phyloP scores from a whole-genome alignment of 768 basidiomycete species.

The Amanita inopinata region DNA sequence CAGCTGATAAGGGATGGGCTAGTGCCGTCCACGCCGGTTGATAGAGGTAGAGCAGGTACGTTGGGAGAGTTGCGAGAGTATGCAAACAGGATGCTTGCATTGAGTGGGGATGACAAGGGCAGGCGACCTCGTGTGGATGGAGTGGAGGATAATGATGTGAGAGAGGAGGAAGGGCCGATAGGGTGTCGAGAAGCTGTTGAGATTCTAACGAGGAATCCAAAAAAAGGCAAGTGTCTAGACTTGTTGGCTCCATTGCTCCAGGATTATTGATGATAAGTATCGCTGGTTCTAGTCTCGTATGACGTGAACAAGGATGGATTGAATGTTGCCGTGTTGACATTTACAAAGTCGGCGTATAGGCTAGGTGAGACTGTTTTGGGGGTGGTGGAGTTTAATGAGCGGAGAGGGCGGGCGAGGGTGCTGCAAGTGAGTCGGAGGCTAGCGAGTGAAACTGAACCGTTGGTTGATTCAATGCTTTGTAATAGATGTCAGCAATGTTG shows the following conservation, averaged over 20 bases:
- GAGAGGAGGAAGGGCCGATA: constrained; percentile 35
- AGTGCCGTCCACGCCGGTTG: background rate
- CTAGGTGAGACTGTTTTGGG: constrained; percentile 90
- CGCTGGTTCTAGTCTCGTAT: constrained; percentile 76
- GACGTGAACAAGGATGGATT: constrained; percentile 93
- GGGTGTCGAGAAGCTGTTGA: constrained; percentile 84
- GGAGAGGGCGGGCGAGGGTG: constrained; percentile 61
- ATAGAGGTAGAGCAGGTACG: constrained; percentile 15
- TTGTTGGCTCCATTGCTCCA: too few relatives aligned
- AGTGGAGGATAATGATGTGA: constrained; percentile 28
- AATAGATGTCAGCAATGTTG: constrained; percentile 76
- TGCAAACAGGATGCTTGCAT: constrained; percentile 34
- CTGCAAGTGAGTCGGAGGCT: constrained; percentile 46
- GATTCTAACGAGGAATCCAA: constrained; percentile 79
- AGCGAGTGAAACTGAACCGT: constrained; percentile 13
- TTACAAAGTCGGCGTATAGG: constrained; percentile 84
- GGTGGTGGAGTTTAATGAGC: constrained; percentile 78
- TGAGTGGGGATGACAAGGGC: constrained; percentile 18
- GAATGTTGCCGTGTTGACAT: constrained; percentile 82
- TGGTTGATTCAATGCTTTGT: constrained; percentile 4
- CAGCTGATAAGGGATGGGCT: background rate
- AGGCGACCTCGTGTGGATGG: too few relatives aligned
- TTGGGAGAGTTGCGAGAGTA: constrained; percentile 43
- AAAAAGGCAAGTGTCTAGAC: constrained; percentile 54
- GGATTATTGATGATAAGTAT: constrained; percentile 3